Evolutionary conservation across 352 stramenopile genomes (phyloP), one percentile per base, ranked within the genome.

Genomic region (Plasmopara viticola): DNA sequence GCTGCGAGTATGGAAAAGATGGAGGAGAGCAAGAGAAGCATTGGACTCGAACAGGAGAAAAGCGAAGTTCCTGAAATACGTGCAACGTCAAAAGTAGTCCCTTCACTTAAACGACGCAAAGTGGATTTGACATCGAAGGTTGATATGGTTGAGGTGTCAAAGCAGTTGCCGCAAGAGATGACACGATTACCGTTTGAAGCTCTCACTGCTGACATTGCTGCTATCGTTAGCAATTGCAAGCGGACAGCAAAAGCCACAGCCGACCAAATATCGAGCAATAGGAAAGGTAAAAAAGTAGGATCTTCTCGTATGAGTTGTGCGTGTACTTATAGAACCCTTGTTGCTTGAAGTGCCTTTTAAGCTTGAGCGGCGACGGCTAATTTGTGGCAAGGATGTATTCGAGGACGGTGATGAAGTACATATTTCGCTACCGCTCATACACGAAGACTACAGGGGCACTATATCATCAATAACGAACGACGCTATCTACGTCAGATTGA

Each of bases 341-440:
- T 41, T 60, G 25, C 5, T 65, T 15, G 33, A 44, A 87, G 71
- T 77, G 14, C 56, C 56, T 6, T 68, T 87, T 37, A 70, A 72
- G 44, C 58, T 73, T 18, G 65, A 83, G 33, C 74, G 73, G 44
- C 76, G 77, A 51, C 66, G 71, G 39, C 51, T 93, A 52, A 51
- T 72, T 38, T 87, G 74, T 31, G 80, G 74, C 51, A 82, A 86
- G 55, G 81, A 87, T 51, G 60, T 89, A 7, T 87, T 89, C 53
- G 77, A 90, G 53, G 79, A 93, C 38, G 82, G 82, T 35, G 82
- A 93, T 42, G 82, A 93, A 51, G 77, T 90, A 28, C 67, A 83
- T 8, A 53, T 90, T 45, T 78, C 68, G 7, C 79, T 80, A 42
- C 71, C 78, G 1, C 54, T 89, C 13, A 62, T 86, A 34, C 62